A percentile compares a stretch with the other conserved stretches of the same genome.
phyloP scores from a whole-genome alignment of 805 yeast species.

The Candida corydali region DNA sequence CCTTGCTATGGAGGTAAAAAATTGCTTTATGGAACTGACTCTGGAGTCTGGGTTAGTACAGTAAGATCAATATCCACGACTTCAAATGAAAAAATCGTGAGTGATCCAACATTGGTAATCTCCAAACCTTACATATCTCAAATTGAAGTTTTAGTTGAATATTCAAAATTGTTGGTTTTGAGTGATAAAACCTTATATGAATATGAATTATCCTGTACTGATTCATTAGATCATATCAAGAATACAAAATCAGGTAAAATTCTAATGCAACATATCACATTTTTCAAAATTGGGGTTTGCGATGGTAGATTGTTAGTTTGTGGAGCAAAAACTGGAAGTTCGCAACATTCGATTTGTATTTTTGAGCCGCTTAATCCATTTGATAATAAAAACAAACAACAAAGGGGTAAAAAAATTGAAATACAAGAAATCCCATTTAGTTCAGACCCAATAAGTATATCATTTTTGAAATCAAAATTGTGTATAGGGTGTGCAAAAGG shows the following conservation, averaged over 20 bases:
- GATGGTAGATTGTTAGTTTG: conserved; percentile 84
- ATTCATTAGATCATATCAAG: conserved; percentile 44
- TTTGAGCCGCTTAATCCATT: conserved; percentile 85
- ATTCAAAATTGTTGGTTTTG: conserved; percentile 73
- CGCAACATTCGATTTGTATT: conserved; percentile 74
- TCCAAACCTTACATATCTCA: conserved; percentile 78
- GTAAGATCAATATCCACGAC: conserved; percentile 51
- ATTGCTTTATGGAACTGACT: conserved; percentile 84
- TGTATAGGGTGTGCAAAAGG: conserved; percentile 97
- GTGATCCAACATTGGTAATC: conserved; percentile 73
- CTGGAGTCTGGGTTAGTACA: conserved; percentile 83
- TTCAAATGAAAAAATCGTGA: conserved; percentile 47
- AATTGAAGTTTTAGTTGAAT: conserved; percentile 87
- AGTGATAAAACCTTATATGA: conserved; percentile 80
- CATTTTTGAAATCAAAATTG: conserved; percentile 80
- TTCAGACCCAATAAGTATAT: conserved; percentile 88
- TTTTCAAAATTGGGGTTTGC: conserved; percentile 91
- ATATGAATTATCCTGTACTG: conserved; percentile 57
- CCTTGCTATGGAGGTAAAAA: conserved; percentile 95
- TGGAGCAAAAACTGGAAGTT: conserved; percentile 82
- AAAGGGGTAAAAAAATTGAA: conserved; percentile 52
- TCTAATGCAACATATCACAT: conserved; percentile 80
- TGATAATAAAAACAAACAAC: conserved; percentile 54
- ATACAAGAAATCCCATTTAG: conserved; percentile 74
- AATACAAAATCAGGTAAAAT: conserved; percentile 68